These are phyloP conservation scores for Croton laevigatus DNA, from an alignment of 441 rosid genomes.

Conservation along the genomic window DNA sequence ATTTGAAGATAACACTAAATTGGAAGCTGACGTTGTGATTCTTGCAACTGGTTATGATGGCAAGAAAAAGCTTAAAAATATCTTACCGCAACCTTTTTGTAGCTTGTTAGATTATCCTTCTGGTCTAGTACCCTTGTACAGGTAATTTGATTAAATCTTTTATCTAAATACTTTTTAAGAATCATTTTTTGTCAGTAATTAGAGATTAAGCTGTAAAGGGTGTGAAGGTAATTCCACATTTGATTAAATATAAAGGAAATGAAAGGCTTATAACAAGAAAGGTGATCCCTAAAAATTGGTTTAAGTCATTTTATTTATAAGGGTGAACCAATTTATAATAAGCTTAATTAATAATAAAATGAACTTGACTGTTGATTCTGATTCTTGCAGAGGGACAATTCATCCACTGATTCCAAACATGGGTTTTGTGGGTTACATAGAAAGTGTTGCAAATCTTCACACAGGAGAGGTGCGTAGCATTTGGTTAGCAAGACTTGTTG, in stretches of 20 bases:
- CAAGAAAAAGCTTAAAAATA: conserved; percentile 63
- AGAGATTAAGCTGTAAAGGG: not conserved
- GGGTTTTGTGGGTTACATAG: conserved; percentile 58
- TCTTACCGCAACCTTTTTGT: conserved; percentile 72
- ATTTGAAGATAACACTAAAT: conserved; percentile 57
- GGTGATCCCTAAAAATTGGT: too few relatives aligned
- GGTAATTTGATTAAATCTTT: conserved; percentile 30
- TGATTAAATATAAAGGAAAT: too few relatives aligned
- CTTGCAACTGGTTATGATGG: conserved; percentile 88
- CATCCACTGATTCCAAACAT: conserved; percentile 60
- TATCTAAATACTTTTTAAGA: not conserved
- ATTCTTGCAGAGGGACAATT: conserved; percentile 41
- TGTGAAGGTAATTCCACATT: too few relatives aligned
- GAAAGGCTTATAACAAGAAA: too few relatives aligned
- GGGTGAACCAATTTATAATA: too few relatives aligned
- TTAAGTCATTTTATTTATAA: too few relatives aligned
- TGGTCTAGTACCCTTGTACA: conserved; percentile 73
- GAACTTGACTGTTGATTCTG: not conserved
- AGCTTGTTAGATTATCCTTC: conserved; percentile 54
- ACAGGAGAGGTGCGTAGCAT: conserved; percentile 49
- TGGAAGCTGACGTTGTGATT: conserved; percentile 80
- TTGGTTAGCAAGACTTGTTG: conserved; percentile 48
- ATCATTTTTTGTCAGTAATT: not conserved
- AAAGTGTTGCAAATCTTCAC: conserved; percentile 48
- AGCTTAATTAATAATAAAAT: too few relatives aligned